Conservation (phyloP, 148 eudicot genomes). For the Fagopyrum tataricum region DNA sequence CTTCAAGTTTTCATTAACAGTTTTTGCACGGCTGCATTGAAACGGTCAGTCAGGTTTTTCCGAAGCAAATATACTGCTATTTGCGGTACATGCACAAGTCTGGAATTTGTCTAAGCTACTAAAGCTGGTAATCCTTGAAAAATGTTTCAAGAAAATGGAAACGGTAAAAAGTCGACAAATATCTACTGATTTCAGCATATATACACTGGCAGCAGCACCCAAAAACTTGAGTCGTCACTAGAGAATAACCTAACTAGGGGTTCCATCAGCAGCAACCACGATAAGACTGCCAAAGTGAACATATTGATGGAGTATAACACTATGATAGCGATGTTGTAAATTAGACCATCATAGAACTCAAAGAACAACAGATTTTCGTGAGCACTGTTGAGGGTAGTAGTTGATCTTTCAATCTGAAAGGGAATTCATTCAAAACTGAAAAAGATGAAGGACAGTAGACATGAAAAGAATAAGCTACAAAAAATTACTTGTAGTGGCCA, state of each 20-base stretch:
- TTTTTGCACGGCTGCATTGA: conserved; percentile 87
- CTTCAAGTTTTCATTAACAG: conserved; percentile 95
- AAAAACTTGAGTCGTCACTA: not conserved
- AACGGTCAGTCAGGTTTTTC: conserved; percentile 8
- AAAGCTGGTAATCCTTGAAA: not conserved
- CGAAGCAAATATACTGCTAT: not conserved
- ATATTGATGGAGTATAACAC: not conserved
- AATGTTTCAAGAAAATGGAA: not conserved
- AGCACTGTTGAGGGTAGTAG: not conserved
- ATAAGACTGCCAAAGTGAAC: not conserved
- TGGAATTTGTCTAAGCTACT: not conserved
- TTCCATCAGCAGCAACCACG: not conserved
- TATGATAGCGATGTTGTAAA: not conserved
- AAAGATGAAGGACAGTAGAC: not conserved
- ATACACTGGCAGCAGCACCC: not conserved
- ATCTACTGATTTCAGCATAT: not conserved
- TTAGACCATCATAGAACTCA: not conserved
- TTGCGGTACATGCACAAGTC: not conserved
- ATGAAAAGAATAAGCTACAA: conserved; percentile 7
- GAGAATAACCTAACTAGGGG: not conserved
- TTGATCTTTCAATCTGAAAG: not conserved
- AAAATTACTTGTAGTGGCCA: conserved; percentile 72
- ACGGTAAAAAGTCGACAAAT: not conserved
- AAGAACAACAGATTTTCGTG: not conserved
- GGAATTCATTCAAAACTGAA: not conserved